Evolutionary conservation across 2,329 filamentous ascomycete genomes (phyloP).

Genomic region (Escovopsis sp.): DNA sequence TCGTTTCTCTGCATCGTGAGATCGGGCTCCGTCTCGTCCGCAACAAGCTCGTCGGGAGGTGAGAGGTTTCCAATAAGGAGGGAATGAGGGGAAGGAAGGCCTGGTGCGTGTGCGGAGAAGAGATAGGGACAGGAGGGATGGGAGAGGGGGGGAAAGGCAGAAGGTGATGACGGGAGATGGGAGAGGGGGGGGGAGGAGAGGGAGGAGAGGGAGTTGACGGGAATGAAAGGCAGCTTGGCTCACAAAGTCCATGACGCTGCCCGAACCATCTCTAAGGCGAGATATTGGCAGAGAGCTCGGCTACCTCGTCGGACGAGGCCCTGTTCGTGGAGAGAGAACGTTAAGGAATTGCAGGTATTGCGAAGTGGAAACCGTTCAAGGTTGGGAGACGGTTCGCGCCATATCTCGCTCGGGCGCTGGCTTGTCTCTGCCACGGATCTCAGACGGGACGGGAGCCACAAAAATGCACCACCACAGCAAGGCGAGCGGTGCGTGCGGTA

Average conservation of each 20-base stretch:
- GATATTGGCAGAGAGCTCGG: constrained; percentile 5
- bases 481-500: no score
- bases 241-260: constrained; percentile 42
- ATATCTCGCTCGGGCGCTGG: background rate
- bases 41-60: background rate
- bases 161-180: no score
- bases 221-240: constrained; percentile 12
- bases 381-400: background rate
- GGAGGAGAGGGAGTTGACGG: background rate
- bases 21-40: background rate
- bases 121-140: no score
- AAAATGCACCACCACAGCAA: background rate
- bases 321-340: background rate
- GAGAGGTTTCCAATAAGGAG: background rate
- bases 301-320: background rate
- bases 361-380: background rate
- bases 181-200: no score
- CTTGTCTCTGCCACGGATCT: background rate
- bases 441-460: background rate
- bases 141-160: no score
- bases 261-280: constrained; percentile 29
- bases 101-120: no score
- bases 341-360: background rate
- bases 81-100: no score
- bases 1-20: background rate